A percentile compares a stretch with the other conserved stretches of the same genome.
Evolutionary conservation across 23 red algal genomes (phyloP).

Genomic region (Gracilariopsis chorda): DNA sequence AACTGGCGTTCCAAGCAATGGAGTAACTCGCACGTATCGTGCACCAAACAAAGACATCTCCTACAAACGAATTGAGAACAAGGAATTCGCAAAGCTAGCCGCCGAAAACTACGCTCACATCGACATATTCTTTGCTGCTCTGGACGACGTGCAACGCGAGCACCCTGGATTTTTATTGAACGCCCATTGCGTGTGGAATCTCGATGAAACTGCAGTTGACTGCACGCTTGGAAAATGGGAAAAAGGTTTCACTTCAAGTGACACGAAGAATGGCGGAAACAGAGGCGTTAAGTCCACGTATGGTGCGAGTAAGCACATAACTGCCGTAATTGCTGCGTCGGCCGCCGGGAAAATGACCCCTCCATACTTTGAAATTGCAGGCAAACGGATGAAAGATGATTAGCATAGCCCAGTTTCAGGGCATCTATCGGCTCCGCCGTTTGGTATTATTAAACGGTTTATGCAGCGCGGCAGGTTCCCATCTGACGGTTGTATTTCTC

Average conservation of each 20-base stretch:
- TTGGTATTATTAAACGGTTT: no score
- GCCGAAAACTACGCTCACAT: background rate
- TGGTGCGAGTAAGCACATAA: background rate
- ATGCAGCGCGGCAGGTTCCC: no score
- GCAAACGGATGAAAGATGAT: background rate
- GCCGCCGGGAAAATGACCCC: no score
- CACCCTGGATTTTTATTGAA: background rate
- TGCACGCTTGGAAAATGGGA: no score
- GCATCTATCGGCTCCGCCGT: no score
- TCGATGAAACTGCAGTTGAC: conserved; percentile 2
- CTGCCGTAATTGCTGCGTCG: conserved; percentile 19
- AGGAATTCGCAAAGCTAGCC: background rate
- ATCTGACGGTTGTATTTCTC: no score
- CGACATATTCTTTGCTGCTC: background rate
- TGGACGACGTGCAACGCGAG: background rate
- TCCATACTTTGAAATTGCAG: background rate
- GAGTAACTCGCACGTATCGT: background rate
- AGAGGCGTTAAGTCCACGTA: background rate
- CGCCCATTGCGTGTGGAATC: background rate
- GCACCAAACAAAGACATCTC: background rate
- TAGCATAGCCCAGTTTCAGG: no score
- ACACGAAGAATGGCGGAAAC: background rate
- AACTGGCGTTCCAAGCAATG: conserved; percentile 2
- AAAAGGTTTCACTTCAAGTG: no score
- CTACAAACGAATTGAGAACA: background rate